These are phyloP conservation scores for Atkinsonella texensis DNA, from an alignment of 2,329 filamentous ascomycete species.

Conservation along the genomic window DNA sequence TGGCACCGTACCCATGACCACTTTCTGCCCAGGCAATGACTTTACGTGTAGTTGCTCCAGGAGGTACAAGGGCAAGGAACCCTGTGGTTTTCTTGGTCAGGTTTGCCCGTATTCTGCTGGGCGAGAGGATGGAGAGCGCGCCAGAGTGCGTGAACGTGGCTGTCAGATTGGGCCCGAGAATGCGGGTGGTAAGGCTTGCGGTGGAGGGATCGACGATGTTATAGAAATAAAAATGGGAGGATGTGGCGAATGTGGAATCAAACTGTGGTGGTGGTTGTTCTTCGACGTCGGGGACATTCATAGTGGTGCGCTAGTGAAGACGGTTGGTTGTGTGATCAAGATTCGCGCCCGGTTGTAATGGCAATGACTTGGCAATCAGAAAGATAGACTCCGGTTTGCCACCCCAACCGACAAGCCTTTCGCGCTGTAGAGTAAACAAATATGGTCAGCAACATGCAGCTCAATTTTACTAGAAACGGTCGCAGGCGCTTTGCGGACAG, in stretches of 20 bases:
- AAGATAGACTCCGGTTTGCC: no score
- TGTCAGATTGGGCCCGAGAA: constrained; percentile 20
- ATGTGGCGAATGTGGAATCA: constrained; percentile 10
- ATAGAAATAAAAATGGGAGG: constrained; percentile 19
- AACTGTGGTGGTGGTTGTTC: constrained; percentile 8
- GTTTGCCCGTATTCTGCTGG: constrained; percentile 2
- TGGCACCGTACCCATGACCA: constrained; percentile 18
- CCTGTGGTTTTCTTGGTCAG: constrained; percentile 21
- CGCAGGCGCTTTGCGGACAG: background rate
- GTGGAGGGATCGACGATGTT: constrained; percentile 16
- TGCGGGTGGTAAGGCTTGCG: constrained; percentile 16
- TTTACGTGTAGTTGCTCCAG: constrained; percentile 9
- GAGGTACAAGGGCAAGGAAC: constrained; percentile 17
- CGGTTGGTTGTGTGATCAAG: background rate
- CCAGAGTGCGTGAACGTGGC: constrained; percentile 18
- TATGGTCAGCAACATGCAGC: constrained; percentile 21
- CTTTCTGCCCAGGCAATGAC: constrained; percentile 22
- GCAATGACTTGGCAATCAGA: no score
- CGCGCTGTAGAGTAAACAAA: constrained; percentile 40
- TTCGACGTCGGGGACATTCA: background rate
- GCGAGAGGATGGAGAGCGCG: constrained; percentile 4
- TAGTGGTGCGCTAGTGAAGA: background rate
- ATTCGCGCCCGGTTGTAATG: background rate
- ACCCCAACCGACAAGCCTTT: constrained; percentile 43
- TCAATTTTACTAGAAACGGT: background rate